Evolutionary conservation across 805 yeast species (phyloP).

Genomic region (Zygotorulaspora florentina): DNA sequence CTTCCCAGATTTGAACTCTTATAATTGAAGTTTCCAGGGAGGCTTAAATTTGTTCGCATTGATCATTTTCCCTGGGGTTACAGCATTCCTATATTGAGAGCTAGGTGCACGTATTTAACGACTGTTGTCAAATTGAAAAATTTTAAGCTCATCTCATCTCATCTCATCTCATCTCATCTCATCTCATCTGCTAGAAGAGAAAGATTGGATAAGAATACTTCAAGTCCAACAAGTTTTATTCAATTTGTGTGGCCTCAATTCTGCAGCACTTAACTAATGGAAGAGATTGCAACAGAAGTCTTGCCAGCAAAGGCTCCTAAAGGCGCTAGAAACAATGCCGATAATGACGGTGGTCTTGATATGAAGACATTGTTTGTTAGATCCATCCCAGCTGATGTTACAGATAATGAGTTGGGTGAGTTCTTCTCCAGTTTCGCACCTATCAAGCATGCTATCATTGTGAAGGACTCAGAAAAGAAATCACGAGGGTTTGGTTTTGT

Average conservation of each 20-base stretch:
- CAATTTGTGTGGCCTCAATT: not conserved
- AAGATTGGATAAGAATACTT: not conserved
- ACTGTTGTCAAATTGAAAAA: conserved; percentile 6
- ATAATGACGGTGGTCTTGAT: conserved; percentile 34
- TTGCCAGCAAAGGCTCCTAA: not conserved
- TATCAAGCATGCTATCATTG: conserved; percentile 90
- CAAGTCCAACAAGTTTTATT: not conserved
- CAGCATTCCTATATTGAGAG: no score
- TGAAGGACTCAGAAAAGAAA: conserved; percentile 66
- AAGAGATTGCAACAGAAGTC: not conserved
- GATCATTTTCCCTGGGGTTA: no score
- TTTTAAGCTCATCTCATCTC: conserved; percentile 17
- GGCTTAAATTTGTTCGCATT: no score
- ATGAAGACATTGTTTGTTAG: conserved; percentile 75
- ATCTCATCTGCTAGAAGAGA: not conserved
- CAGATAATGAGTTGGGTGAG: conserved; percentile 75
- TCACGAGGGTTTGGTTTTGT: conserved; percentile 97
- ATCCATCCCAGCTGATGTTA: conserved; percentile 73
- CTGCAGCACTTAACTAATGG: not conserved
- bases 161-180: conserved; percentile 24
- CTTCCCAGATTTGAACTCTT: no score
- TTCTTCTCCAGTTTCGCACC: conserved; percentile 92
- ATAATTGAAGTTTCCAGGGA: no score
- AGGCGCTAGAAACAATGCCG: not conserved
- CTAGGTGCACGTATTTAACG: no score